Evolutionary conservation across 2,329 filamentous ascomycete genomes (phyloP), one percentile per base, ranked within the genome.

Genomic region (Paraconiothyrium brasiliense): DNA sequence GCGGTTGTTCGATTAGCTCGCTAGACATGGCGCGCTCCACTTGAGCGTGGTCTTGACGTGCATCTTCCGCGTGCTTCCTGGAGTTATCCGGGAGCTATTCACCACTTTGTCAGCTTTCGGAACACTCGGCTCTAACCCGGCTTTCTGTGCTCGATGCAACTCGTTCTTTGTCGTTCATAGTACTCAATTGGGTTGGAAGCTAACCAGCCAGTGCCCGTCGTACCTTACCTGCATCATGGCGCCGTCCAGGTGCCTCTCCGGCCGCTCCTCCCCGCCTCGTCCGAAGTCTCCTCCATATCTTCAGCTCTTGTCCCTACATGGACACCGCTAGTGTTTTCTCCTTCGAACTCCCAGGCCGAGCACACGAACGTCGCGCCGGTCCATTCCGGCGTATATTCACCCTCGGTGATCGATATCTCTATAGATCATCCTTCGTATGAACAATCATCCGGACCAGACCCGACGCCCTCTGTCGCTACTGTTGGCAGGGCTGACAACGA

Each of bases 181-280:
- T 63, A 55, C 54, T 47, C 61, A 55, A 65, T 64, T 66, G 63
- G 64, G 58, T 47, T 61, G 55, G 24, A 65, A 62, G 70, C 74
- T 76, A 69, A 75, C 62, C 61, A 60, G 48, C 60, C 66, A 78
- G 76, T 78, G 76, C 72, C 75, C 58, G 68, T 77, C 66, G 69
- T 73, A 34, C 74, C 75, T 61, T 76, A 72, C 70, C 57, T 70
- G 57, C 75, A 76, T 54, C 58, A 76, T 74, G 74, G 70, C 63
- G 73, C 70, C 61, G 74, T 63, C 66, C 76, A 78, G 71, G 69
- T 71, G 65, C 76, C 75, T 62, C 72, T 78, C 64, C 69, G 64
- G 37, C 66, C 56, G 54, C 60, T 62, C 61, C 62, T 76, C 55
- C 71, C 74, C 55, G 67, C 71, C 58, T 59, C 67, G 56, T 67